A percentile compares a stretch with the other conserved stretches of the same genome.
Conservation (phyloP, 768 basidiomycete genomes). For the Boletus barrowsii region DNA sequence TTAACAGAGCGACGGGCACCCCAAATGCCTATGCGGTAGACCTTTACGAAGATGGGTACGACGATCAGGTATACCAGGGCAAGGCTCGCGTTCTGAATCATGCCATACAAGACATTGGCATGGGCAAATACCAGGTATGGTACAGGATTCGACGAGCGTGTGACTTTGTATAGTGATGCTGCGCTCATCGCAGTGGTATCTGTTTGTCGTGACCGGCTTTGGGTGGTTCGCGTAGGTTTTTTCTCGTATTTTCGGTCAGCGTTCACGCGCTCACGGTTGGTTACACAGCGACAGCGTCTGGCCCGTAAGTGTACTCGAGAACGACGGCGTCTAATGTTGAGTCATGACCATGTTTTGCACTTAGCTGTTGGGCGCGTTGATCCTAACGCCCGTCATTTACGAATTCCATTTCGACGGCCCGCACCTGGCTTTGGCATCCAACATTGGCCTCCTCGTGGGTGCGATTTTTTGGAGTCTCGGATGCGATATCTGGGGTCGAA, state of each 20-base stretch:
- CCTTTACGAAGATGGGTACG: constrained; percentile 34
- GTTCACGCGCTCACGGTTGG: not conserved
- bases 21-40: constrained; percentile 11
- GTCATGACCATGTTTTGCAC: not conserved
- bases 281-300: constrained; percentile 35
- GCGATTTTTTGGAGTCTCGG: constrained; percentile 48
- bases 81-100: constrained; percentile 48
- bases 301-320: constrained; percentile 31
- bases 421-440: constrained; percentile 48
- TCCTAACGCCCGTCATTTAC: constrained; percentile 44
- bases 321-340: not conserved
- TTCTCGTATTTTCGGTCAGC: not conserved
- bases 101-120: constrained; percentile 51
- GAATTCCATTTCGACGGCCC: constrained; percentile 50
- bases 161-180: not conserved
- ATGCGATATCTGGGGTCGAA: constrained; percentile 51
- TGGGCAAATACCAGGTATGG: constrained; percentile 52
- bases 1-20: not conserved
- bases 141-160: no score
- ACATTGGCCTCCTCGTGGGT: constrained; percentile 52
- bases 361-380: constrained; percentile 42
- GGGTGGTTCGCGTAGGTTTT: constrained; percentile 40
- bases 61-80: constrained; percentile 47
- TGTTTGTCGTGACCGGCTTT: constrained; percentile 40
- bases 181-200: constrained; percentile 29